Evolutionary conservation across 805 yeast genomes (phyloP).

Genomic region (Zygosaccharomyces lentus): DNA sequence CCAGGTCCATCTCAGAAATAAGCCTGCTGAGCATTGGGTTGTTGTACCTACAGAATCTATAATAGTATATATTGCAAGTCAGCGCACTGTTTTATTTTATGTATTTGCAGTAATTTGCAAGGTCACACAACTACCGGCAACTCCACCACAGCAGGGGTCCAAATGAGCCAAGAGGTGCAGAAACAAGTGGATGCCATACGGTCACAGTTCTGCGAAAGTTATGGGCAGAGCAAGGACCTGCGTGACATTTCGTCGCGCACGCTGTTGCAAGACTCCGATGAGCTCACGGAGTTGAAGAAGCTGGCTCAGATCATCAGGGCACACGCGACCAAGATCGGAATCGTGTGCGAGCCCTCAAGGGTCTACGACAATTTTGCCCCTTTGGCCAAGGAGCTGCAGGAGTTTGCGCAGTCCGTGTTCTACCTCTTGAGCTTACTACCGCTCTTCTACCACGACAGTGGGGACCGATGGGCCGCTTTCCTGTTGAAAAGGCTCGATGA

Average conservation of each 20-base stretch:
- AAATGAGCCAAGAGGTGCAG: conserved; percentile 4
- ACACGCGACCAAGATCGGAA: conserved; percentile 64
- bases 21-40: conserved; percentile 13
- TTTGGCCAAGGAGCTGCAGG: conserved; percentile 28
- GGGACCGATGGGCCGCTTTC: conserved; percentile 21
- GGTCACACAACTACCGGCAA: not conserved
- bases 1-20: conserved; percentile 62
- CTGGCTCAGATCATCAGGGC: conserved; percentile 59
- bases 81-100: conserved; percentile 6
- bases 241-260: conserved; percentile 24
- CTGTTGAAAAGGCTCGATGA: conserved; percentile 22
- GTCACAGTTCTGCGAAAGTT: conserved; percentile 25
- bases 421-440: conserved; percentile 28
- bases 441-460: conserved; percentile 24
- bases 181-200: conserved; percentile 20
- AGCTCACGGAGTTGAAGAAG: conserved; percentile 50
- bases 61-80: conserved; percentile 5
- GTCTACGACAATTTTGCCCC: conserved; percentile 24
- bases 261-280: conserved; percentile 27
- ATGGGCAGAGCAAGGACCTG: conserved; percentile 18
- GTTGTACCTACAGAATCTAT: conserved; percentile 2
- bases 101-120: not conserved
- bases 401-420: conserved; percentile 26
- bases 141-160: not conserved
- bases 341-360: conserved; percentile 27